Evolutionary conservation across 768 basidiomycete species (phyloP).

Genomic region (Pleurotus djamor): DNA sequence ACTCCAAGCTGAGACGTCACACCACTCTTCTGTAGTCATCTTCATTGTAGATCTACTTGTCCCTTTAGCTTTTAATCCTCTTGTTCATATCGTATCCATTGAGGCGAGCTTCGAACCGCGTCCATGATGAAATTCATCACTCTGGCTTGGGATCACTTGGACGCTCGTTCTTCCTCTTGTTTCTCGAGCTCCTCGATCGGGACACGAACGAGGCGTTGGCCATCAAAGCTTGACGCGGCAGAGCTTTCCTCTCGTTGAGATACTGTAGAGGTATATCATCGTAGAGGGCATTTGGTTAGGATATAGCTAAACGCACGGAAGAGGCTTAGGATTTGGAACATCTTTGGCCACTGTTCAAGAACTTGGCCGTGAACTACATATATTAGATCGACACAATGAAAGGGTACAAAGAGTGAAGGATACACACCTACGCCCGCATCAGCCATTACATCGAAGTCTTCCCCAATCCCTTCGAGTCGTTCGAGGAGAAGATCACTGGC

Average conservation of each 20-base stretch:
- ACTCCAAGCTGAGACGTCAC: slow-evolving; percentile 16
- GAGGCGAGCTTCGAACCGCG: too few species aligned
- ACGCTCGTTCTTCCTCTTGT: not conserved
- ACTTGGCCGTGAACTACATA: slow-evolving; percentile 70
- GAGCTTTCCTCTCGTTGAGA: slow-evolving; percentile 37
- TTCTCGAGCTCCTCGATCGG: slow-evolving; percentile 58
- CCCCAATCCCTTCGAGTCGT: slow-evolving; percentile 64
- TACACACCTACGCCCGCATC: slow-evolving; percentile 64
- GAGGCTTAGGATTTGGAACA: slow-evolving; percentile 73
- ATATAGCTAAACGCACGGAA: slow-evolving; percentile 49
- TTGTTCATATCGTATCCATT: too few species aligned
- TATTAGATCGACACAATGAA: not conserved
- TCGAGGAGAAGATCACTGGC: slow-evolving; percentile 62
- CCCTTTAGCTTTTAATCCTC: too few species aligned
- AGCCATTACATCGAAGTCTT: slow-evolving; percentile 77
- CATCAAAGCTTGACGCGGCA: slow-evolving; percentile 22
- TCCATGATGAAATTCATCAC: too few species aligned
- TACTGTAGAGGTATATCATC: slow-evolving; percentile 30
- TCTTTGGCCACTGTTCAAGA: slow-evolving; percentile 77
- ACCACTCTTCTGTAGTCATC: not conserved
- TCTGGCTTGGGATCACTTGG: not conserved
- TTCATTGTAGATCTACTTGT: not conserved
- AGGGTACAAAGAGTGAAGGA: slow-evolving; percentile 1
- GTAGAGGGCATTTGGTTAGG: not conserved
- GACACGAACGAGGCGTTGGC: slow-evolving; percentile 71